phyloP scores from a whole-genome alignment of 768 basidiomycete genomes.

The Coprinopsis marcescibilis region DNA sequence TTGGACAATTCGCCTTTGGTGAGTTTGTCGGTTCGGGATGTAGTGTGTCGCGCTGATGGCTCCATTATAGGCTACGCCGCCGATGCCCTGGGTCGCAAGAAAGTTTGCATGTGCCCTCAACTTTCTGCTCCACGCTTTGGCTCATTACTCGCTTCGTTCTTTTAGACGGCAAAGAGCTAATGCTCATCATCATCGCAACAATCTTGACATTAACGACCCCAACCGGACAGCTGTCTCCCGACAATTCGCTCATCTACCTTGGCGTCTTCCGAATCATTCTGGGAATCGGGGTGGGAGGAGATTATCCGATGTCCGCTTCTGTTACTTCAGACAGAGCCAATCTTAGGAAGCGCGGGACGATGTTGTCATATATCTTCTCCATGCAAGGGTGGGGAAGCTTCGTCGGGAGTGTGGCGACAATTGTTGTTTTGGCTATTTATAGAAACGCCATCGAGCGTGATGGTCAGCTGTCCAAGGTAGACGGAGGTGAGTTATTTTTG shows the following conservation, averaged over 20 bases:
- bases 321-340: slow-evolving; percentile 63
- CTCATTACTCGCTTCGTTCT: slow-evolving; percentile 1
- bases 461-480: slow-evolving; percentile 56
- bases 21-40: slow-evolving; percentile 3
- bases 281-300: slow-evolving; percentile 75
- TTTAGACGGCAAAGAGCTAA: slow-evolving; percentile 70
- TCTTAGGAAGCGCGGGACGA: slow-evolving; percentile 56
- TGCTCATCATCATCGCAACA: slow-evolving; percentile 75
- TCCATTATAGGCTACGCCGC: slow-evolving; percentile 49
- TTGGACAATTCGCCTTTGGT: slow-evolving; percentile 65
- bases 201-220: slow-evolving; percentile 64
- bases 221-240: slow-evolving; percentile 51
- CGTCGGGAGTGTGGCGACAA: slow-evolving; percentile 52
- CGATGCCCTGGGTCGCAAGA: slow-evolving; percentile 64
- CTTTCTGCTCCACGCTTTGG: background rate
- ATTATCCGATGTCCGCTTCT: slow-evolving; percentile 73
- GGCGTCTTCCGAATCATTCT: slow-evolving; percentile 64
- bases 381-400: slow-evolving; percentile 78
- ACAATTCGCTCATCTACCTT: slow-evolving; percentile 55
- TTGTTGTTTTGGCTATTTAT: slow-evolving; percentile 61
- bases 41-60: background rate
- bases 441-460: slow-evolving; percentile 56
- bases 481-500: slow-evolving; percentile 46
- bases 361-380: slow-evolving; percentile 73
- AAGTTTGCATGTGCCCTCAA: slow-evolving; percentile 40